Base-by-base conservation (phyloP, 2,329 filamentous ascomycete species). In the Botrytis squamosa region DNA sequence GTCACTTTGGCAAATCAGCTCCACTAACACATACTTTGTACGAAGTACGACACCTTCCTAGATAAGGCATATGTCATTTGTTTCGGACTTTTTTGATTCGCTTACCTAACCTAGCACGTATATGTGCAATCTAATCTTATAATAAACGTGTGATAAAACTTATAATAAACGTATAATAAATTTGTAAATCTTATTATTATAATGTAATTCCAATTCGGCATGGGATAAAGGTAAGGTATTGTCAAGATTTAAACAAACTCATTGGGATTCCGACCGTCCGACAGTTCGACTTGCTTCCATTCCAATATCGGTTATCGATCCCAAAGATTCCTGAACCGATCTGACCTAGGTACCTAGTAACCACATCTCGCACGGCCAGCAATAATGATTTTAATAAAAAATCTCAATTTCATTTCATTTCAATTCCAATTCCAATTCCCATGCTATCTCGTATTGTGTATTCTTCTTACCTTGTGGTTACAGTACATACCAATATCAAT, bases 81-180 rank as follows among this genome's bases (percentile, higher is more conserved):
- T 36, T 36, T 65, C 63, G 38, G 42, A 65, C 18, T 3, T 46
- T 44, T 55, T 46, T 65, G n/a, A 33, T 46, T 65, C 40, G 40
- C 62, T 65, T 65, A 42, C 57, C 29, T 36, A 5, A 42, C 57
- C 29, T 36, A 5, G 29, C 22, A 60, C 29, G 29, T 36, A 60
- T 44, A 6, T 33, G 18, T 65, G 40, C 62, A 49, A 66, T 66
- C 42, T 66, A 66, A 66, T 66, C 63, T 66, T 49, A 66, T 49
- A 66, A 66, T 46, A 25, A 12, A 42, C n/a, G 14, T n/a, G 44
- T 65, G 25, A 14, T n/a, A 14, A 65, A 65, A 25, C 42, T 46
- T 65, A 33, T 65, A 65, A 65, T 46, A 36, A 10, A 42, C 18
- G 14, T 4, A 33, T 65, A 52, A 52, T n/a, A 14, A 52, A 52